These are phyloP conservation scores for Colletotrichum tropicale DNA, from an alignment of 2,329 filamentous ascomycete species.

Conservation along the genomic window DNA sequence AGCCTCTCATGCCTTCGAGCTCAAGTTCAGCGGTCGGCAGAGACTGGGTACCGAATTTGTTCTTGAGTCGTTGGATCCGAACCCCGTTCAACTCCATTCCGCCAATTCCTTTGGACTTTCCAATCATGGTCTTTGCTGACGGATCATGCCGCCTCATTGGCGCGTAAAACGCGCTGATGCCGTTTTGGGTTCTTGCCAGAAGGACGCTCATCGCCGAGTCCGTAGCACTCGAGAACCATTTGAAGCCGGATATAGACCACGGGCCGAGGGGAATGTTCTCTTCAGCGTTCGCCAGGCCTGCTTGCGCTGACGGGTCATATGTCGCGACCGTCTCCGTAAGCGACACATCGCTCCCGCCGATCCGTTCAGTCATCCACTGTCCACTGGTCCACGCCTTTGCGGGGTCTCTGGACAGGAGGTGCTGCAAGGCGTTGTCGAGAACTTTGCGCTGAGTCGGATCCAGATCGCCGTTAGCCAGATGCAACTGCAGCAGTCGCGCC, in stretches of 20 bases:
- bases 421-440: conserved; percentile 55
- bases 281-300: conserved; percentile 28
- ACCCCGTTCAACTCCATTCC: conserved; percentile 67
- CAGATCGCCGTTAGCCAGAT: conserved; percentile 34
- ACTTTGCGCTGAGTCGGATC: conserved; percentile 40
- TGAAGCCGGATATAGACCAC: conserved; percentile 70
- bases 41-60: conserved; percentile 72
- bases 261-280: conserved; percentile 52
- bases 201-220: conserved; percentile 69
- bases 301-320: neutral
- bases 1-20: conserved; percentile 64
- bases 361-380: conserved; percentile 79
- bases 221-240: conserved; percentile 73
- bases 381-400: conserved; percentile 69
- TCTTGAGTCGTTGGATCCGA: conserved; percentile 71
- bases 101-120: conserved; percentile 6
- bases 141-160: conserved; percentile 50
- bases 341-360: conserved; percentile 72
- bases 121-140: conserved; percentile 30
- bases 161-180: conserved; percentile 67
- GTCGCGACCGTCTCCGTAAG: conserved; percentile 67
- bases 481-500: conserved; percentile 51
- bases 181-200: conserved; percentile 62
- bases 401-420: conserved; percentile 58
- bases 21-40: conserved; percentile 77